Conservation (phyloP, 148 eudicot species). For the Talinum fruticosum region DNA sequence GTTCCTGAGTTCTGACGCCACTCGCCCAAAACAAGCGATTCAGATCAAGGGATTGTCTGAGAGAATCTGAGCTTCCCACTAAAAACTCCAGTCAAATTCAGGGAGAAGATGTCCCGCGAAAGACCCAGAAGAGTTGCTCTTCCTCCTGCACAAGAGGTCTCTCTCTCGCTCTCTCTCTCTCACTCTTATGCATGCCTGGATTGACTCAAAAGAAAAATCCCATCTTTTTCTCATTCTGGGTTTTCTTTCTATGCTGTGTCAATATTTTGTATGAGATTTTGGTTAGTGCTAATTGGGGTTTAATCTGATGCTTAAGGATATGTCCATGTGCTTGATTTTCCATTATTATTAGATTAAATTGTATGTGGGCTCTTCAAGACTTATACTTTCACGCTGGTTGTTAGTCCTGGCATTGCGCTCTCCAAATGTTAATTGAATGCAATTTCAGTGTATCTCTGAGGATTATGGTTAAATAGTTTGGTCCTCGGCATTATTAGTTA, state of each 20-base stretch:
- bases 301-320: neutral
- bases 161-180: neutral
- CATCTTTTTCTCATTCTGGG: neutral
- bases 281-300: neutral
- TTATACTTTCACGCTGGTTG: neutral
- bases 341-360: neutral
- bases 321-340: neutral
- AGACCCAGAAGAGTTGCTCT: conserved; percentile 51
- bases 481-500: neutral
- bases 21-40: too few species aligned
- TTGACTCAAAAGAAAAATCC: neutral
- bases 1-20: too few species aligned
- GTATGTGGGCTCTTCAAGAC: neutral
- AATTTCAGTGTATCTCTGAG: neutral
- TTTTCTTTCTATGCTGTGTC: neutral
- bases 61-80: neutral
- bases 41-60: neutral
- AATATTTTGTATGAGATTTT: conserved; percentile 6
- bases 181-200: neutral
- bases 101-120: conserved; percentile 46
- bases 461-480: neutral
- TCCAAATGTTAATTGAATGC: neutral
- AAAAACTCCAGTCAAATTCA: neutral
- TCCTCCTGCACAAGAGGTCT: conserved; percentile 64
- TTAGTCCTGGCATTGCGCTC: neutral